These are phyloP conservation scores for Claviceps maximensis DNA, from an alignment of 2,329 filamentous ascomycete genomes.

Conservation along the genomic window DNA sequence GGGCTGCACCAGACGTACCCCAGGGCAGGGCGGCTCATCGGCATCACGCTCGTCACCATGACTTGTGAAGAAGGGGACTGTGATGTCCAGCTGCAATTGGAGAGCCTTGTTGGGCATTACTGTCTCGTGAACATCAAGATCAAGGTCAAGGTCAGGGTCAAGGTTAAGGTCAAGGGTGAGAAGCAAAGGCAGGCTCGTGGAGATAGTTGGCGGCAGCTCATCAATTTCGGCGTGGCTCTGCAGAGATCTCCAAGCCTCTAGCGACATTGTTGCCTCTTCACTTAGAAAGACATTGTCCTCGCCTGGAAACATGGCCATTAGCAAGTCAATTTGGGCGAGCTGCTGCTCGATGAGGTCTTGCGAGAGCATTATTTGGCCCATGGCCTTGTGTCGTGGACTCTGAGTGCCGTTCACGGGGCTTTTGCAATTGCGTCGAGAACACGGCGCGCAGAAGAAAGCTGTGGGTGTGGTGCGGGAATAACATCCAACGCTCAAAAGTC, in stretches of 20 bases:
- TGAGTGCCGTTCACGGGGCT: background rate
- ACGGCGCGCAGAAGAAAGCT: no score
- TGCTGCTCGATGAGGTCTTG: conserved; percentile 33
- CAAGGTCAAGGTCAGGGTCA: no score
- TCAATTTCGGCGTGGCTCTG: conserved; percentile 12
- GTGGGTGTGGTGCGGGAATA: no score
- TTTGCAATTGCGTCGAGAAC: no score
- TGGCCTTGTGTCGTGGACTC: no score
- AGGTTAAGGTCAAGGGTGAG: conserved; percentile 18
- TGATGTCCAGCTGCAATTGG: conserved; percentile 23
- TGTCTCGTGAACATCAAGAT: conserved; percentile 2
- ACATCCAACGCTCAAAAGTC: no score
- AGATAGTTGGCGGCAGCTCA: conserved; percentile 9
- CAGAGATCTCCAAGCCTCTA: conserved; percentile 5
- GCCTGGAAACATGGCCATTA: conserved; percentile 36
- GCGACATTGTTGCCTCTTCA: conserved; percentile 5
- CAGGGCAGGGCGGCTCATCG: conserved; percentile 18
- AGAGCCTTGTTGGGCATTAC: conserved; percentile 10
- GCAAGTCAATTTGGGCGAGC: conserved; percentile 35
- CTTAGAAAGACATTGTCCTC: conserved; percentile 21
- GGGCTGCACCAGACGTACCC: conserved; percentile 29
- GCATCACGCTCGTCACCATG: conserved; percentile 1
- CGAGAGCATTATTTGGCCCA: conserved; percentile 16
- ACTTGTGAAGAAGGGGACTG: conserved; percentile 20
- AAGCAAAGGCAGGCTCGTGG: conserved; percentile 11